Percentiles rank a stretch among this genome's conserved stretches.
These are phyloP conservation scores for Urochloa ruziziensis DNA, from an alignment of 176 grass and related monocot species.

Conservation along the genomic window DNA sequence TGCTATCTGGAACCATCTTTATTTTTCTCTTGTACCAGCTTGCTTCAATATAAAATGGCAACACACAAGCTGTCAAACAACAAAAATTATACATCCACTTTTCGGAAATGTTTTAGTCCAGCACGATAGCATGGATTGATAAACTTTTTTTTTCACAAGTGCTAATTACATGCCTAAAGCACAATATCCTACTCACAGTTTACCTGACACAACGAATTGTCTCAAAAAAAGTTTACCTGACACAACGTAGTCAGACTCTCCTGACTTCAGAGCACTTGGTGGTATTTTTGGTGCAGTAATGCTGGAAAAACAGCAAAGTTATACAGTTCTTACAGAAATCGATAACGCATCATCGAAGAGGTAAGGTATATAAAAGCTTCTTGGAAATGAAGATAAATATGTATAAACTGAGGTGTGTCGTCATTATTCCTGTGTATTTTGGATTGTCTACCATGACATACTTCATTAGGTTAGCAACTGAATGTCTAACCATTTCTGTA, in stretches of 20 bases:
- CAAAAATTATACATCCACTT: too few species aligned
- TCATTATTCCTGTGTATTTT: constrained; percentile 12
- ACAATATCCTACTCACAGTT: background rate
- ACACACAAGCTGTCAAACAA: background rate
- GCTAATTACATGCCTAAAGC: background rate
- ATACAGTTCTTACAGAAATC: constrained; percentile 19
- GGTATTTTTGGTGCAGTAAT: constrained; percentile 88
- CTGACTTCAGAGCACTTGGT: constrained; percentile 66
- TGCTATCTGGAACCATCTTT: background rate
- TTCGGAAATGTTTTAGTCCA: too few species aligned
- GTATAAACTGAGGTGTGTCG: background rate
- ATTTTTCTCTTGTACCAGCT: background rate
- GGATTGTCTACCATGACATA: background rate
- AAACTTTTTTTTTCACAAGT: background rate
- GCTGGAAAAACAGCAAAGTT: constrained; percentile 37
- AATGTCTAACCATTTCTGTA: background rate
- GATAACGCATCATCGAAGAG: background rate
- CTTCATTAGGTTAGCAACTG: background rate
- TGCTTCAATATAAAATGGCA: background rate
- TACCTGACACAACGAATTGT: too few species aligned
- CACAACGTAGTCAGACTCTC: constrained; percentile 82
- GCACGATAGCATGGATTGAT: background rate
- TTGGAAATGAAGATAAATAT: background rate
- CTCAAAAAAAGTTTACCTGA: constrained; percentile 75
- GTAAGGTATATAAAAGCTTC: background rate